Base-by-base conservation (phyloP, 169 alveolate genomes). In the Cryptosporidium sp. region DNA sequence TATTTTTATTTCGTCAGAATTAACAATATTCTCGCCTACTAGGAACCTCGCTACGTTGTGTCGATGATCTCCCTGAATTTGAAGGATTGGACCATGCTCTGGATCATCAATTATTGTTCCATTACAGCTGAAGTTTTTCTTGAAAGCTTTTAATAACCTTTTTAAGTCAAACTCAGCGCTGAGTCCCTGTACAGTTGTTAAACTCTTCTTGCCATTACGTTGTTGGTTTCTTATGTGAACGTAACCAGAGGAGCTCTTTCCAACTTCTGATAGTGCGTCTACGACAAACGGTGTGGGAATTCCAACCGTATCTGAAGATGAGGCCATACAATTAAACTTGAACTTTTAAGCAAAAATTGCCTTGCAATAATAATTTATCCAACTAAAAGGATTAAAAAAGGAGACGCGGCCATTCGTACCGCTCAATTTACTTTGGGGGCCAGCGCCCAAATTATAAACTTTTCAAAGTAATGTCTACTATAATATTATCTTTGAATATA, bases 161-260 rank as follows among this genome's bases (percentile, higher is more conserved):
- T 97, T 96, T 86, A 94, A 86, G 93, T 96, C 98, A 91, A 95
- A 96, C 52, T 95, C 94, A 86, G 94, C 95, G 74, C 94, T 96
- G 59, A 96, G 95, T 67, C 98, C 98, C 92, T 96, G 98, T 74
- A 96, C 98, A 52, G 98, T 96, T 67, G 98, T 96, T 41, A 96
- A 96, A 84, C 98, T 95, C 92, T 96, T 96, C 80, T 98, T 94
- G 70, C 98, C 98, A 93, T 96, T 96, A 43, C 98, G 93, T 93
- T 96, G 98, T 92, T 96, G 98, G 92, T 95, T 96, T 55, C 98
- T 93, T 37, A 96, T 96, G 71, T 95, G 96, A 61, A 94, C 96
- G 89, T 80, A 80, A 29, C 75, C 52, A 45, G 89, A 59, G 33
- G 89, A 80, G 65, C 80, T 80, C 75, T 80, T 80, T 41, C 89